phyloP scores from a whole-genome alignment of 164 flowering plant genomes.

The Cinnamomum micranthum region DNA sequence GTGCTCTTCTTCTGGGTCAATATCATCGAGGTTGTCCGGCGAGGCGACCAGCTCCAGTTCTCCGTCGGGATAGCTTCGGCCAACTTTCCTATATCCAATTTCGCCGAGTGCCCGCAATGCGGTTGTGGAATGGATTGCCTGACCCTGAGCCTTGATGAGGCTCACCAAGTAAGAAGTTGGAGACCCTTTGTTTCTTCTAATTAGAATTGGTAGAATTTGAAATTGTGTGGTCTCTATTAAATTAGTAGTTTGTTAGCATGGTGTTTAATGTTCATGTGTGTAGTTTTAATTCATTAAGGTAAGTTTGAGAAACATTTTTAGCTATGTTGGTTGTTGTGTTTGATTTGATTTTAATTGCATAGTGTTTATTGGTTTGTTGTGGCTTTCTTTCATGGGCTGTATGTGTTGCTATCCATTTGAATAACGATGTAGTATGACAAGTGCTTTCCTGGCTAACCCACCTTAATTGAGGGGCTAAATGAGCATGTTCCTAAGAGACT shows the following conservation, averaged over 20 bases:
- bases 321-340: background rate
- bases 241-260: background rate
- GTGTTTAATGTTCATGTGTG: background rate
- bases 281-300: background rate
- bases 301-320: background rate
- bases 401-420: background rate
- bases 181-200: background rate
- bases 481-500: background rate
- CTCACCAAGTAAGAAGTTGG: background rate
- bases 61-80: conserved; percentile 65
- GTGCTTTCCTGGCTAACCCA: background rate
- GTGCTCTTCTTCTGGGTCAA: conserved; percentile 53
- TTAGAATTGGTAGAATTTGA: background rate
- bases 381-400: background rate
- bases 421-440: background rate
- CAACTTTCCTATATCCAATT: conserved; percentile 37
- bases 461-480: background rate
- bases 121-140: conserved; percentile 57
- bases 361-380: background rate
- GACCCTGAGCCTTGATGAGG: background rate
- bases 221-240: background rate
- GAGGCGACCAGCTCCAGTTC: conserved; percentile 45
- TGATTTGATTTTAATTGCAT: background rate
- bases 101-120: conserved; percentile 50
- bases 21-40: conserved; percentile 40